These are phyloP conservation scores for Jimgerdemannia flammicorona DNA, from an alignment of 192 early-diverging fungal species.

Conservation along the genomic window DNA sequence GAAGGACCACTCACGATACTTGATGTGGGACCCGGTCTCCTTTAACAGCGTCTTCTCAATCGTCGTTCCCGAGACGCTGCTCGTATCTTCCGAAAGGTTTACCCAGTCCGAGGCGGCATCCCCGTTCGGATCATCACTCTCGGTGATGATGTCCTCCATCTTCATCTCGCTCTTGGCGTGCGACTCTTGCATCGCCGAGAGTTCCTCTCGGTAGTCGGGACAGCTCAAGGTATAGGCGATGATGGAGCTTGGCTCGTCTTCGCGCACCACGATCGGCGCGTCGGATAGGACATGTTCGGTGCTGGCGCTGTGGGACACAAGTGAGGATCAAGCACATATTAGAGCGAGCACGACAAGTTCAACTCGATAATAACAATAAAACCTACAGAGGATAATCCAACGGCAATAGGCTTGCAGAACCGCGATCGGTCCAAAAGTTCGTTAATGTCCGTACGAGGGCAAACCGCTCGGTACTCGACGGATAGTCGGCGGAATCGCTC, in stretches of 20 bases:
- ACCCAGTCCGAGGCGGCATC: conserved; percentile 3
- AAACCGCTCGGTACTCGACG: conserved; percentile 33
- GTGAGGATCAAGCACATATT: no score
- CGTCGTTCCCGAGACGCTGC: conserved; percentile 16
- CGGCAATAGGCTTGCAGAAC: conserved; percentile 57
- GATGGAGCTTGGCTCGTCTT: conserved; percentile 91
- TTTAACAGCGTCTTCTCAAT: conserved; percentile 63
- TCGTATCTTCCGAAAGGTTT: neutral
- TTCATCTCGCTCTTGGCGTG: conserved; percentile 12
- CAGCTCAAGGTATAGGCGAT: conserved; percentile 87
- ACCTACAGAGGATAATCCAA: conserved; percentile 75
- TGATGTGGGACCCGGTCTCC: conserved; percentile 71
- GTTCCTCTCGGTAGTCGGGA: conserved; percentile 64
- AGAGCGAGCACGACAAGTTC: no score
- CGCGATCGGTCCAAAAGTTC: conserved; percentile 68
- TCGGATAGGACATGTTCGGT: conserved; percentile 88
- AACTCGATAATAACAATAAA: no score
- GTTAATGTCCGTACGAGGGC: conserved; percentile 77
- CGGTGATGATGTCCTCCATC: conserved; percentile 1
- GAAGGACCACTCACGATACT: conserved; percentile 71
- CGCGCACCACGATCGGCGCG: conserved; percentile 82
- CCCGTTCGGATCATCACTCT: neutral
- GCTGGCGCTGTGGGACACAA: conserved; percentile 41
- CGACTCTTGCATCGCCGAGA: conserved; percentile 40
- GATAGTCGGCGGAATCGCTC: conserved; percentile 1